Base-by-base conservation (phyloP, 768 basidiomycete species). In the Mycena polygramma region DNA sequence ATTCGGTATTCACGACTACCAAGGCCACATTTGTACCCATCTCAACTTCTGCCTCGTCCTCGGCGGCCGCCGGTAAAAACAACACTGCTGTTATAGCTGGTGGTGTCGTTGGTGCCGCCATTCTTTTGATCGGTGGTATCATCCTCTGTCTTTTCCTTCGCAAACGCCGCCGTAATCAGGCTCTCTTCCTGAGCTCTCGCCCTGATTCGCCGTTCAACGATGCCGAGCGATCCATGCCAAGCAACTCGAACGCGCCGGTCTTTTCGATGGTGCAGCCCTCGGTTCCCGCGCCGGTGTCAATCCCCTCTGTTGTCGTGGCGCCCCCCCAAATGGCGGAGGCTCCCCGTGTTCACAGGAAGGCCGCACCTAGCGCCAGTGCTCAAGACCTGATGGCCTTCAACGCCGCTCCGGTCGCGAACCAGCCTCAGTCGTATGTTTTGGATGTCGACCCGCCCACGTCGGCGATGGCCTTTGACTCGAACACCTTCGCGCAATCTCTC, bases 121-220 rank as follows among this genome's bases (percentile, higher is more conserved):
- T 72, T 49, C 20, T 69, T 46, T 24, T 74, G 17, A 45, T 70
- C 36, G 62, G 36, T 14, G 58, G 54, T 1, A 7, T 68, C 9
- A 45, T 69, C 6, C 63, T 69, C 37, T 66, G 64, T 54, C 48
- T 74, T 24, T 74, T 74, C 66, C 30, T 72, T 36, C 73, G 71
- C 58, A 68, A 55, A 62, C 70, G 71, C 22, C 59, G 65, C 6
- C 71, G 61, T 35, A 70, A 24, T 53, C 61, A 70, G 46, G 72
- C 72, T 7, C 72, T 73, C 45, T 73, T 49, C 58, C n/a, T 68
- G 57, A 70, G 66, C 58, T 73, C 72, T 30, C 72, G 72, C 14
- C 65, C 66, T 39, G 69, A 70, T 53, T 65, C 69, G 22, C 59
- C 64, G 9, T 62, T 70, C 57, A 46, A 61, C 55, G 72, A 73